These are phyloP conservation scores for Bidens hawaiensis DNA, from an alignment of 140 eudicot species.

Conservation along the genomic window DNA sequence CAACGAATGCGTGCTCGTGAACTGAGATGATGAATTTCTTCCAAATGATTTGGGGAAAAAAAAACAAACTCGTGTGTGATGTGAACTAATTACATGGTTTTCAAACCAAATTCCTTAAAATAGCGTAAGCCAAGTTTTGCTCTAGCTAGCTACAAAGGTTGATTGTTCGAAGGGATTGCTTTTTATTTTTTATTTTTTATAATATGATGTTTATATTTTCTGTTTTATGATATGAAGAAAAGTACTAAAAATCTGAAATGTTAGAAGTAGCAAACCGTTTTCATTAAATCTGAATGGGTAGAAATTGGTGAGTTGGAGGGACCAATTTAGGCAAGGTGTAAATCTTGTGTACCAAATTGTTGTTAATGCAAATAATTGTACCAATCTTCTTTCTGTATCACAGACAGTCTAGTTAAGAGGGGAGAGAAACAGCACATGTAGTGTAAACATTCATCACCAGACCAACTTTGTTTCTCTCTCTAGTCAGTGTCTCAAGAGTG, in stretches of 20 bases:
- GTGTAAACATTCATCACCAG: conserved; percentile 10
- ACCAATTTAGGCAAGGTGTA: conserved; percentile 32
- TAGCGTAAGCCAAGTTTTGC: not conserved
- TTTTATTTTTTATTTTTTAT: too few species aligned
- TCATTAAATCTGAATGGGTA: conserved; percentile 18
- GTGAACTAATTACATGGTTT: too few species aligned
- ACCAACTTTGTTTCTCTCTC: conserved; percentile 12
- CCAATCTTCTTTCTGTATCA: conserved; percentile 19
- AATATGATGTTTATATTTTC: not conserved
- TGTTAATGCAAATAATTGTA: conserved; percentile 42
- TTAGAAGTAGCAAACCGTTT: conserved; percentile 22
- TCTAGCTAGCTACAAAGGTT: not conserved
- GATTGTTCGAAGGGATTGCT: too few species aligned
- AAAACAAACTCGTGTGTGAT: too few species aligned
- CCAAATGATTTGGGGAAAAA: too few species aligned
- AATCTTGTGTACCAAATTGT: conserved; percentile 22
- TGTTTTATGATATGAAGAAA: not conserved
- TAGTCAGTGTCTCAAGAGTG: conserved; percentile 22
- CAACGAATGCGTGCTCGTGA: too few species aligned
- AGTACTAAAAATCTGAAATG: not conserved
- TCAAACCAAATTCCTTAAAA: not conserved
- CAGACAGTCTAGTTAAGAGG: conserved; percentile 32
- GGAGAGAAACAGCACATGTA: conserved; percentile 32
- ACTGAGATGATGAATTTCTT: too few species aligned
- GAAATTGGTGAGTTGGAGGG: conserved; percentile 22